A percentile compares a stretch with the other conserved stretches of the same genome.
These are phyloP conservation scores for Penicillium tannophilum DNA, from an alignment of 495 filamentous ascomycete genomes.

Conservation along the genomic window DNA sequence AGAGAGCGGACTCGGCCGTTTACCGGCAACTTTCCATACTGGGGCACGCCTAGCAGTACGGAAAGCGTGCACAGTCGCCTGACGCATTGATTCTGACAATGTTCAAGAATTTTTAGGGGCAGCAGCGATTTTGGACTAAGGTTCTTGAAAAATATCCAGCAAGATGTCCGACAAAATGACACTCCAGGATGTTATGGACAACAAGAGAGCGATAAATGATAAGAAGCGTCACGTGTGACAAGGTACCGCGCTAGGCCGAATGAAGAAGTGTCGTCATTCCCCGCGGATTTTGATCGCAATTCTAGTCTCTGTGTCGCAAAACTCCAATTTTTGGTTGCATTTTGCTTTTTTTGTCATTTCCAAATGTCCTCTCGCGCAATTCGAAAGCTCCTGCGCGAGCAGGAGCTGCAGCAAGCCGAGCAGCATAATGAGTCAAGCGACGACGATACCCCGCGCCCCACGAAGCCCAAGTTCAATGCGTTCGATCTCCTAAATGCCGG, in stretches of 20 bases:
- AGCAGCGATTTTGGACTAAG: slow-evolving; percentile 16
- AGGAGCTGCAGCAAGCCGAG: slow-evolving; percentile 59
- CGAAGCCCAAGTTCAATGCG: slow-evolving; percentile 50
- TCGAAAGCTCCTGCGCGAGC: slow-evolving; percentile 66
- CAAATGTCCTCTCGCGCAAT: slow-evolving; percentile 80
- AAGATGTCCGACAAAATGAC: slow-evolving; percentile 2
- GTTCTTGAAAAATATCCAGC: not conserved
- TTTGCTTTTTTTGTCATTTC: not conserved
- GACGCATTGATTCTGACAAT: slow-evolving; percentile 57
- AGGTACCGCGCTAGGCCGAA: slow-evolving; percentile 31
- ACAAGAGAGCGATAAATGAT: slow-evolving; percentile 12
- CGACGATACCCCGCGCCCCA: slow-evolving; percentile 38
- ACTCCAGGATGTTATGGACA: slow-evolving; percentile 3
- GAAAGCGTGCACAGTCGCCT: slow-evolving; percentile 61
- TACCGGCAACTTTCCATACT: slow-evolving; percentile 55
- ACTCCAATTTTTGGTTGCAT: not conserved
- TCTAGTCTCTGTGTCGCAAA: not conserved
- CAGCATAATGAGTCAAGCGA: slow-evolving; percentile 56
- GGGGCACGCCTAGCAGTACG: slow-evolving; percentile 61
- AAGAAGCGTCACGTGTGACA: slow-evolving; percentile 26
- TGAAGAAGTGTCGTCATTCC: slow-evolving; percentile 45
- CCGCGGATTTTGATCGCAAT: slow-evolving; percentile 29
- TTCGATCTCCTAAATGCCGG: slow-evolving; percentile 56
- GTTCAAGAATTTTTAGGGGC: not conserved
- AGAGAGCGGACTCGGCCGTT: slow-evolving; percentile 44